Evolutionary conservation across 2,329 filamentous ascomycete species (phyloP), one percentile per base, ranked within the genome.

Genomic region (Xylariaceae sp.): DNA sequence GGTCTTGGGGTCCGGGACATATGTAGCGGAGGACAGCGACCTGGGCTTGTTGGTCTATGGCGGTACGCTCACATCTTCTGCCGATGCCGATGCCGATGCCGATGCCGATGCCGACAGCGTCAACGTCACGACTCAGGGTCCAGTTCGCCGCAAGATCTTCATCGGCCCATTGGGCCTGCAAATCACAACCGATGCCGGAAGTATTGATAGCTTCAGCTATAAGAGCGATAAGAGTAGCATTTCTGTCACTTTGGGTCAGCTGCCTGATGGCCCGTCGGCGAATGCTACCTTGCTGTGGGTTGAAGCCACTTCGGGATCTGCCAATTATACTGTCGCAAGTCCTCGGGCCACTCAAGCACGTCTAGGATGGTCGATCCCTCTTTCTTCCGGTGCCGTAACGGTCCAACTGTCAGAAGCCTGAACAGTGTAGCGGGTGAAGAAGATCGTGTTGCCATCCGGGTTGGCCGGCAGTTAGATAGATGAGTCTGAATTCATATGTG

Each of bases 31-130:
- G 0, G 74, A 80, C 53, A 52, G 64, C 0, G 68, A 69, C 1
- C 69, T 78, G 3, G 79, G 79, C 0, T 62, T 77, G n/a, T 63
- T 77, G 1, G 75, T 71, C 0, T 82, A 79, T 53, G 79, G 80
- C 0, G 79, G 78, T 0, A 69, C 72, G 1, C 50, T 76, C 4
- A 57, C 56, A 0, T 62, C 67, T 1, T 55, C 53, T 6, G 43
- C 55, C 0, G 47, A 46, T 9, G 65, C 58, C 0, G 64, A 54
- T 7, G 60, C 55, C 0, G 47, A 46, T 9, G 65, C 58, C 0
- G 64, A 54, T 7, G 60, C 50, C 0, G 64, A 46, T 9, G 65
- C 59, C 0, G 64, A 54, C 8, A 59, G 50, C 0, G 64, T 74
- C 7, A 68, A 56, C 0, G 74, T 80, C 0, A 56, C 67, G 49